Conservation (phyloP, 2,329 filamentous ascomycete genomes). For the Sporothrix mexicana region DNA sequence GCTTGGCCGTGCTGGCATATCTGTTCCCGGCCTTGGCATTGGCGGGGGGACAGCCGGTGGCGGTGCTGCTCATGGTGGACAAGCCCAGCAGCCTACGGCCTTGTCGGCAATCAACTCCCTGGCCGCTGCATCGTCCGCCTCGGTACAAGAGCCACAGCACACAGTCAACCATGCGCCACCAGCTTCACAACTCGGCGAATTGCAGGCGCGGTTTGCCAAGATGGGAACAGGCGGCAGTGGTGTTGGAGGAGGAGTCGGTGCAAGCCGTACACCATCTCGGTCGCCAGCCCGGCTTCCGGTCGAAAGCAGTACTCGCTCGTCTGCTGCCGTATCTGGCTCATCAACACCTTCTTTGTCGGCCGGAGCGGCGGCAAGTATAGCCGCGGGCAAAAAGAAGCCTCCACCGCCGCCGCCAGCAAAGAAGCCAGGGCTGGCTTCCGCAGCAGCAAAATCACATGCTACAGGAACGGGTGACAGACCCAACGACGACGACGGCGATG, state of each 20-base stretch:
- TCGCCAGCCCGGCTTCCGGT: constrained; percentile 4
- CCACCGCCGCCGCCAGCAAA: constrained; percentile 58
- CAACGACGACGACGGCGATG: constrained; percentile 41
- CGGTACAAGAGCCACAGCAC: constrained; percentile 6
- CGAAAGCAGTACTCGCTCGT: background rate
- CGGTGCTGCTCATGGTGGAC: constrained; percentile 32
- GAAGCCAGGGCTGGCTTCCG: constrained; percentile 51
- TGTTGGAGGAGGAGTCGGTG: constrained; percentile 57
- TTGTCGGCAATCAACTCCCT: constrained; percentile 31
- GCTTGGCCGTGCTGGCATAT: constrained; percentile 75
- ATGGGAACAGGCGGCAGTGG: constrained; percentile 59
- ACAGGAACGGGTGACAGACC: constrained; percentile 23
- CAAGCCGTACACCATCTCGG: constrained; percentile 7
- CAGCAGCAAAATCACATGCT: background rate
- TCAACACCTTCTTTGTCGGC: constrained; percentile 16
- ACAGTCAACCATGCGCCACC: constrained; percentile 22
- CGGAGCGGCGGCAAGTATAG: constrained; percentile 34
- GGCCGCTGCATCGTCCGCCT: background rate
- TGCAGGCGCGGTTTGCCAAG: constrained; percentile 70
- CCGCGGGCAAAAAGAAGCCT: constrained; percentile 59
- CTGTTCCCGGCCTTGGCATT: constrained; percentile 79
- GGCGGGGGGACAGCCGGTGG: constrained; percentile 47
- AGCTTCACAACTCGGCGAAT: constrained; percentile 48
- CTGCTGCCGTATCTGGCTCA: background rate
- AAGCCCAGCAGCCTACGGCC: constrained; percentile 9